Evolutionary conservation across 371 early-diverging fungal genomes (phyloP).

Genomic region (Mortierella sp.): DNA sequence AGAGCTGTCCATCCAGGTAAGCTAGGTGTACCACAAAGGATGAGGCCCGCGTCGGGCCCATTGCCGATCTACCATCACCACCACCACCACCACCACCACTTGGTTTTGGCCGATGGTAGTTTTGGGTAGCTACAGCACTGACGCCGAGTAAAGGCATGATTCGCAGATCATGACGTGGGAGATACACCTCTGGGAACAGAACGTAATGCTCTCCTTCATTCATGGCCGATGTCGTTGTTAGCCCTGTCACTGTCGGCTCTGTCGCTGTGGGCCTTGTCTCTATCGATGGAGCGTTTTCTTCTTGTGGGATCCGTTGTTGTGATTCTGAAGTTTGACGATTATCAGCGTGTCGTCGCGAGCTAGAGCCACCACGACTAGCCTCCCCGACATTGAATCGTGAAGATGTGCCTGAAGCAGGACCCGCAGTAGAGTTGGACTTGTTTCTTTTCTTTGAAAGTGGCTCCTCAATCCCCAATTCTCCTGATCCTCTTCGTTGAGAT

Average conservation of each 20-base stretch:
- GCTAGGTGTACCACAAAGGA: constrained; percentile 32
- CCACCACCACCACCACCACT: too few relatives aligned
- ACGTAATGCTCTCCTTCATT: constrained; percentile 12
- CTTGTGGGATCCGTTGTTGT: not conserved
- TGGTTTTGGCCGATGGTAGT: not conserved
- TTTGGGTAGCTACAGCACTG: constrained; percentile 10
- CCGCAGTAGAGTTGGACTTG: too few relatives aligned
- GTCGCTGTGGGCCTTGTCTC: not conserved
- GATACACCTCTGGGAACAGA: constrained; percentile 46
- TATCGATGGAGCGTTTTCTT: not conserved
- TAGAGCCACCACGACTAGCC: too few relatives aligned
- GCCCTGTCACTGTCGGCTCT: not conserved
- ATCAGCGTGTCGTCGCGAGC: too few relatives aligned
- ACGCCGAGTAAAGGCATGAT: constrained; percentile 33
- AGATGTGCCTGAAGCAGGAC: too few relatives aligned
- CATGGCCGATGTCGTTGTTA: not conserved
- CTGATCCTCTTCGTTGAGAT: too few relatives aligned
- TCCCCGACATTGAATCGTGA: too few relatives aligned
- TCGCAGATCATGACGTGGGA: constrained; percentile 35
- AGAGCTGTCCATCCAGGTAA: constrained; percentile 32
- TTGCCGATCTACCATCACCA: not conserved
- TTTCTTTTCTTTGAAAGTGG: too few relatives aligned
- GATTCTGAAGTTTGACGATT: not conserved
- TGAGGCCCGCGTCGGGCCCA: constrained; percentile 6
- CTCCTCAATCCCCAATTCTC: too few relatives aligned